Conservation (phyloP, 2,329 filamentous ascomycete genomes). For the Aquanectria penicillioides region DNA sequence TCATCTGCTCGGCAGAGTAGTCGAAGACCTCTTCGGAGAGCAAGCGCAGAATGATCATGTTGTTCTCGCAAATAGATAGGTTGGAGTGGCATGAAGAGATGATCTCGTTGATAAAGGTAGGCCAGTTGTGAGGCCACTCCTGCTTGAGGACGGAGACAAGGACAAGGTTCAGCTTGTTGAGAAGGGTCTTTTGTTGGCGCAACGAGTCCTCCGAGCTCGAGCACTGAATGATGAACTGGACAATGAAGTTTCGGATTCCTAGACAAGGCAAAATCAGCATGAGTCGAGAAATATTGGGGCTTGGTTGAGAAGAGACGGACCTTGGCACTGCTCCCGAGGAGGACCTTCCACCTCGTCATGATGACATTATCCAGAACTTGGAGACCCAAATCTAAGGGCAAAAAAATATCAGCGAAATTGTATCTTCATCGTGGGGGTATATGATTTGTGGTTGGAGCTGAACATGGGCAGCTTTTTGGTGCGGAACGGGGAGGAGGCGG, state of each 20-base stretch:
- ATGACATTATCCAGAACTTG: conserved; percentile 99
- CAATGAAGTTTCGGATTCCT: conserved; percentile 99
- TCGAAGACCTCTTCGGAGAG: conserved; percentile 99
- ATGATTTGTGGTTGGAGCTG: not conserved
- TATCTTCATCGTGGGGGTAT: conserved; percentile 3
- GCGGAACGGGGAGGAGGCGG: conserved; percentile 26
- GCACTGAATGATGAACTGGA: conserved; percentile 96
- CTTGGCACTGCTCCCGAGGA: conserved; percentile 95
- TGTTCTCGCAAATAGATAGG: conserved; percentile 98
- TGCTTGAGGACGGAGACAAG: conserved; percentile 98
- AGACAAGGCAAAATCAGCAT: conserved; percentile 29
- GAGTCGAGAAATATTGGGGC: conserved; percentile 5
- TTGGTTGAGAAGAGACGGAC: conserved; percentile 52
- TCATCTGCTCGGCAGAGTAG: conserved; percentile 99
- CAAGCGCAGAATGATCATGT: conserved; percentile 96
- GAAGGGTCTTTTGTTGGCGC: conserved; percentile 83
- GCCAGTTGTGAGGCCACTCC: conserved; percentile 99
- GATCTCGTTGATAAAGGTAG: conserved; percentile 99
- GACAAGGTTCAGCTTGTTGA: conserved; percentile 98
- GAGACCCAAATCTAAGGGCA: conserved; percentile 79
- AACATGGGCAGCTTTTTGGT: conserved; percentile 4
- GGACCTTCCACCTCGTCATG: conserved; percentile 98
- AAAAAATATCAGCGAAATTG: conserved; percentile 39
- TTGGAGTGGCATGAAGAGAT: conserved; percentile 95
- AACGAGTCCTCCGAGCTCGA: conserved; percentile 91